Conservation (phyloP, 768 basidiomycete species). For the Collybiopsis confluens region DNA sequence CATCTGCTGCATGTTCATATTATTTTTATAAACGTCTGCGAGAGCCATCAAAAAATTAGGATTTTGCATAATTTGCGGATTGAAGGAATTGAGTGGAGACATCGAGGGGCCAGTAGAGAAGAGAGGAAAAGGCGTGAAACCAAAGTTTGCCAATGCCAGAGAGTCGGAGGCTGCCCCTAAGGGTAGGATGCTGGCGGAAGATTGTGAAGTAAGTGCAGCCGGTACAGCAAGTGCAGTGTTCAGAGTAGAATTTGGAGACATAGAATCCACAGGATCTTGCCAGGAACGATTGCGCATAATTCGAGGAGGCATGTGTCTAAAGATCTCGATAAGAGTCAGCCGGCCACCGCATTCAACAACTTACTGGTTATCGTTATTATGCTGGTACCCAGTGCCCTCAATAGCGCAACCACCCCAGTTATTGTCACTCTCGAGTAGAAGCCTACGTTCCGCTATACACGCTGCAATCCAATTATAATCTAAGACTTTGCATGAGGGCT, state of each 20-base stretch:
- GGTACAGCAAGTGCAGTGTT: not conserved
- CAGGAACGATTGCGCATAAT: not conserved
- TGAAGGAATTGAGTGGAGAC: not conserved
- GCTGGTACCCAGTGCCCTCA: not conserved
- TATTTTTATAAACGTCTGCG: slow-evolving; percentile 2
- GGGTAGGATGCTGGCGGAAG: not conserved
- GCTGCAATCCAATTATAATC: slow-evolving; percentile 48
- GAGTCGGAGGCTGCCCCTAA: not conserved
- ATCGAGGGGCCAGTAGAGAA: not conserved
- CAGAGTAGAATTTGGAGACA: not conserved
- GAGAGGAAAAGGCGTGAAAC: not conserved
- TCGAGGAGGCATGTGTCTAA: slow-evolving; percentile 1
- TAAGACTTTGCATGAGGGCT: slow-evolving; percentile 40
- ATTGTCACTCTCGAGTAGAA: slow-evolving; percentile 43
- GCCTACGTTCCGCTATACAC: slow-evolving; percentile 37
- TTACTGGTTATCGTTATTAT: not conserved
- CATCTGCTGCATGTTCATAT: not conserved
- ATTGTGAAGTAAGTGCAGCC: not conserved
- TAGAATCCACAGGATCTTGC: not conserved
- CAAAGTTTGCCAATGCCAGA: not conserved
- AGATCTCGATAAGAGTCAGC: not conserved
- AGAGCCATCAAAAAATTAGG: not conserved
- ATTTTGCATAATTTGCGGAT: not conserved
- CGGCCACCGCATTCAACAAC: not conserved
- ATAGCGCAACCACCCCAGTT: slow-evolving; percentile 46